Percentiles rank a stretch among this genome's conserved stretches.
Evolutionary conservation across 768 basidiomycete genomes (phyloP).

Genomic region (Pholiota microspora): DNA sequence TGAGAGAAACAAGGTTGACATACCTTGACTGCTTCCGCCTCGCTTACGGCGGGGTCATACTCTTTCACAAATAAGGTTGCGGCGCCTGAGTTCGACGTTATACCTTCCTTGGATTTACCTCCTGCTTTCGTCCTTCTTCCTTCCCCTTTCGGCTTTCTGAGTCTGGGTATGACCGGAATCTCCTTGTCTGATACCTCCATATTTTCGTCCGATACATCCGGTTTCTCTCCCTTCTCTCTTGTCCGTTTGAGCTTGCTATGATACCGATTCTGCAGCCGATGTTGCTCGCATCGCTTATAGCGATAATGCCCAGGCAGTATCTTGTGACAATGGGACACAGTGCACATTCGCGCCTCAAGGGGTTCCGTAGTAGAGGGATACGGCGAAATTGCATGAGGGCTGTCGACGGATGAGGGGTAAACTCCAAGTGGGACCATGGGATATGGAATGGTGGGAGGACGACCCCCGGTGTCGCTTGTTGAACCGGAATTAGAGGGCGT

Average conservation of each 20-base stretch:
- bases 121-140: not conserved
- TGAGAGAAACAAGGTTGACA: too few relatives aligned
- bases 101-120: not conserved
- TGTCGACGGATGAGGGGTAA: slow-evolving; percentile 10
- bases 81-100: not conserved
- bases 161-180: not conserved
- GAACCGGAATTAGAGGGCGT: not conserved
- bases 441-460: not conserved
- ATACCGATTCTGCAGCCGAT: slow-evolving; percentile 52
- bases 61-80: not conserved
- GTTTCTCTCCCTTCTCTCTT: slow-evolving; percentile 47
- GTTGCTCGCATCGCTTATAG: slow-evolving; percentile 55
- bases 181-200: slow-evolving; percentile 1
- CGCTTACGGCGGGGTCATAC: not conserved
- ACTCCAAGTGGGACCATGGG: slow-evolving; percentile 3
- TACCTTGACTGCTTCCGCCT: not conserved
- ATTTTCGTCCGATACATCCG: slow-evolving; percentile 21
- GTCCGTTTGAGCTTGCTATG: slow-evolving; percentile 52
- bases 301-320: slow-evolving; percentile 45
- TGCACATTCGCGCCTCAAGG: slow-evolving; percentile 48
- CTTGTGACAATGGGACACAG: slow-evolving; percentile 55
- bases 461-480: not conserved
- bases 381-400: slow-evolving; percentile 9
- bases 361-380: slow-evolving; percentile 6
- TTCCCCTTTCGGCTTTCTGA: not conserved